A percentile compares a stretch with the other conserved stretches of the same genome.
phyloP scores from a whole-genome alignment of 768 basidiomycete genomes.

The Jaapia argillacea region DNA sequence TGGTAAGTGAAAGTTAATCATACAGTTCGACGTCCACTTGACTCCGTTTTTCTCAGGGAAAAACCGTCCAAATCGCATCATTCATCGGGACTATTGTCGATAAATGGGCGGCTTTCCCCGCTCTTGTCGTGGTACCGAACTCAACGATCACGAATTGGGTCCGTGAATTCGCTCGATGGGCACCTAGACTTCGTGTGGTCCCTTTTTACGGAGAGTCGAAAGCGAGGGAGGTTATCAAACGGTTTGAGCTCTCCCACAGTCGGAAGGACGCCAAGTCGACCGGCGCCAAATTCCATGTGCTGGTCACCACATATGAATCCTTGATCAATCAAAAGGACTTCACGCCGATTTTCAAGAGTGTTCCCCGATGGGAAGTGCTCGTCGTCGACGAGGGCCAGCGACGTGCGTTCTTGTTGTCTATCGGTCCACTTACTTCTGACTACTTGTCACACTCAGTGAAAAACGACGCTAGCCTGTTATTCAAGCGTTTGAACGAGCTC shows the following conservation, averaged over 20 bases:
- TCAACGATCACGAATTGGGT: constrained; percentile 96
- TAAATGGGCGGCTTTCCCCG: constrained; percentile 57
- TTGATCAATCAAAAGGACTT: constrained; percentile 64
- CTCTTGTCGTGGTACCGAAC: constrained; percentile 90
- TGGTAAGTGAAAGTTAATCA: constrained; percentile 57
- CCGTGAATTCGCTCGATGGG: constrained; percentile 86
- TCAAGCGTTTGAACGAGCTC: constrained; percentile 74
- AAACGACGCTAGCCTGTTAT: constrained; percentile 68
- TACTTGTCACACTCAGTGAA: constrained; percentile 46
- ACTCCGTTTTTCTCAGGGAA: constrained; percentile 40
- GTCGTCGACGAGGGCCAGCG: constrained; percentile 92
- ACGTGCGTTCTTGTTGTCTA: constrained; percentile 36
- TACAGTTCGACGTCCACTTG: neutral
- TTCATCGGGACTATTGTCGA: constrained; percentile 62
- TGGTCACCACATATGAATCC: constrained; percentile 91
- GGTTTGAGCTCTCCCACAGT: constrained; percentile 70
- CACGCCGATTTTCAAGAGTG: constrained; percentile 60
- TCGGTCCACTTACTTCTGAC: constrained; percentile 3
- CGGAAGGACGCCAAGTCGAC: constrained; percentile 23
- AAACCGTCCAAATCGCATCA: constrained; percentile 86
- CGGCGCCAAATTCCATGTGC: constrained; percentile 72
- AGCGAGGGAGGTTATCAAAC: constrained; percentile 69
- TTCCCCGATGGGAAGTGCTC: constrained; percentile 90
- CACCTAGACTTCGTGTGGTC: constrained; percentile 65
- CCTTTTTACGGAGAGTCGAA: constrained; percentile 80